A percentile compares a stretch with the other conserved stretches of the same genome.
These are phyloP conservation scores for Thuidium tamariscinum DNA, from an alignment of 225 moss, liverwort and hornwort species.

Conservation along the genomic window DNA sequence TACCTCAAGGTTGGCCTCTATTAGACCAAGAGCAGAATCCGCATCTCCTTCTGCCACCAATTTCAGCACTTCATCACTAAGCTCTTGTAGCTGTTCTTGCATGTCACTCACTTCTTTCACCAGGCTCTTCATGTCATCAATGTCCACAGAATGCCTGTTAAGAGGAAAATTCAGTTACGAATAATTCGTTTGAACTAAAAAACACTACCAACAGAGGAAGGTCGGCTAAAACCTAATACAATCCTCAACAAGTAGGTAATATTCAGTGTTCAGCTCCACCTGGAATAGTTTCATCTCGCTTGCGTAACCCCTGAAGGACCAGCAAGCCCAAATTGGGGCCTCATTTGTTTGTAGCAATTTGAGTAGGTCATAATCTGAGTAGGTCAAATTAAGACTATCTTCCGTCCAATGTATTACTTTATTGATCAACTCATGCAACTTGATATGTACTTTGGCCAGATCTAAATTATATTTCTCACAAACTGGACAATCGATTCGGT, in stretches of 20 bases:
- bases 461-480: neutral
- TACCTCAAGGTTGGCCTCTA: conserved; percentile 77
- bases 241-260: neutral
- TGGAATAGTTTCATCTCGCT: neutral
- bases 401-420: neutral
- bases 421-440: neutral
- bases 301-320: neutral
- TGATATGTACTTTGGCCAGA: neutral
- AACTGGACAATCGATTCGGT: neutral
- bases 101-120: conserved; percentile 43
- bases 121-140: conserved; percentile 31
- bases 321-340: neutral
- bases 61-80: conserved; percentile 57
- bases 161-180: neutral
- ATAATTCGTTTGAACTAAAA: neutral
- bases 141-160: conserved; percentile 31
- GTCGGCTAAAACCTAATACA: neutral
- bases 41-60: conserved; percentile 76
- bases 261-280: neutral
- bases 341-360: neutral
- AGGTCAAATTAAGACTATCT: neutral
- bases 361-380: neutral
- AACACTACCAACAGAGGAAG: neutral
- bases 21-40: conserved; percentile 55
- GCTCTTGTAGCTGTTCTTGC: conserved; percentile 70